Percentiles rank a stretch among this genome's conserved stretches.
Evolutionary conservation across 495 filamentous ascomycete species (phyloP).

Genomic region (Corynascus novoguineensis): DNA sequence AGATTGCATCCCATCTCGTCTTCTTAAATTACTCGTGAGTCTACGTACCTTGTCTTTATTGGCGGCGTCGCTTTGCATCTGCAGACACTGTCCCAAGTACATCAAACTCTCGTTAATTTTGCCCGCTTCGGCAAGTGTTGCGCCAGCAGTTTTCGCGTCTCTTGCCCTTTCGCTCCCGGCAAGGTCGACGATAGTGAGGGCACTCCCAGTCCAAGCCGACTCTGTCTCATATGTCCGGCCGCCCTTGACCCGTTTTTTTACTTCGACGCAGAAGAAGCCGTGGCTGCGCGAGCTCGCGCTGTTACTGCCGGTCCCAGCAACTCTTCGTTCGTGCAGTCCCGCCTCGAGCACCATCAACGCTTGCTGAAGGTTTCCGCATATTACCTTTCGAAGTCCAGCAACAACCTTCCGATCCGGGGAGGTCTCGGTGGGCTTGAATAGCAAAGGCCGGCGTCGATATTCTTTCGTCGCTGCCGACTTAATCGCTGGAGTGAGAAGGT

Average conservation of each 20-base stretch:
- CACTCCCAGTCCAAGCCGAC: constrained; percentile 68
- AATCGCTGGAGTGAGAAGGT: constrained; percentile 63
- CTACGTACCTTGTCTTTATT: constrained; percentile 64
- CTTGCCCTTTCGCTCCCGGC: constrained; percentile 91
- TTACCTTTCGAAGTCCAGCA: constrained; percentile 82
- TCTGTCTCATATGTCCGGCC: constrained; percentile 36
- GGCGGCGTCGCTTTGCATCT: constrained; percentile 82
- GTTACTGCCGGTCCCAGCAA: constrained; percentile 86
- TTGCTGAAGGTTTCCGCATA: constrained; percentile 78
- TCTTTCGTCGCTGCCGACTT: constrained; percentile 55
- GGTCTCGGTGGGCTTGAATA: constrained; percentile 83
- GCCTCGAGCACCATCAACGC: constrained; percentile 88
- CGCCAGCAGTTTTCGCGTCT: constrained; percentile 87
- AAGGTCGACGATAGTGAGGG: constrained; percentile 85
- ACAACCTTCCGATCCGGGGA: constrained; percentile 87
- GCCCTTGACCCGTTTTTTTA: constrained; percentile 69
- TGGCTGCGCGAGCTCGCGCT: constrained; percentile 85
- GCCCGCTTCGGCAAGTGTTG: constrained; percentile 88
- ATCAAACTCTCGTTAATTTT: constrained; percentile 98
- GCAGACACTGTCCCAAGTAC: constrained; percentile 95
- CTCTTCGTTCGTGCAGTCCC: constrained; percentile 77
- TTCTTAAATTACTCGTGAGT: background rate
- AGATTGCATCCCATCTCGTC: background rate
- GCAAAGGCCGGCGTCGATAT: constrained; percentile 61
- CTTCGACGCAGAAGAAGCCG: constrained; percentile 93